These are phyloP conservation scores for Aspergillus ochraceoroseus DNA, from an alignment of 2,329 filamentous ascomycete species.

Conservation along the genomic window DNA sequence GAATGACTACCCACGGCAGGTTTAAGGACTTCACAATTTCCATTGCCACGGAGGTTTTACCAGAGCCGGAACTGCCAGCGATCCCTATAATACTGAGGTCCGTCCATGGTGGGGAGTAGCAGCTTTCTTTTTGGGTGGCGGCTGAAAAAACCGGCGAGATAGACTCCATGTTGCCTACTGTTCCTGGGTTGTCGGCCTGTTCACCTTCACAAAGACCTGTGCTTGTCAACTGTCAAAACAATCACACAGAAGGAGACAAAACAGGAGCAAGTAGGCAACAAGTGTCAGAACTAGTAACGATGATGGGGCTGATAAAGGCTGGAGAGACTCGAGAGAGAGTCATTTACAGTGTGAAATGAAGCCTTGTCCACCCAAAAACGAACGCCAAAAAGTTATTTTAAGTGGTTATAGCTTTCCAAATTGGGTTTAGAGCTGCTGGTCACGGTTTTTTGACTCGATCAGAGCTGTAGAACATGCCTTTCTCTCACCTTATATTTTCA, in stretches of 20 bases:
- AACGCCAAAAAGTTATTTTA: too few relatives aligned
- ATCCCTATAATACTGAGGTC: constrained; percentile 95
- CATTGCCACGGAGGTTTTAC: constrained; percentile 89
- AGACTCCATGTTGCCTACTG: constrained; percentile 33
- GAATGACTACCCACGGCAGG: constrained; percentile 93
- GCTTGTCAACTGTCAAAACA: background rate
- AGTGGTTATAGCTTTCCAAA: too few relatives aligned
- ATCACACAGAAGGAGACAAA: background rate
- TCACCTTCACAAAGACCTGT: background rate
- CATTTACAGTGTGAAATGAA: constrained; percentile 1
- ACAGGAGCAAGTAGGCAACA: constrained; percentile 7
- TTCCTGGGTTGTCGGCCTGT: constrained; percentile 2
- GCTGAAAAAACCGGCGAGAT: constrained; percentile 36
- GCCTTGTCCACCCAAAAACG: too few relatives aligned
- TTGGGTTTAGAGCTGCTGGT: too few relatives aligned
- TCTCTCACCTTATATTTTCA: too few relatives aligned
- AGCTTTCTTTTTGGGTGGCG: constrained; percentile 51
- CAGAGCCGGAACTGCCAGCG: constrained; percentile 88
- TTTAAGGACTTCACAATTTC: constrained; percentile 87
- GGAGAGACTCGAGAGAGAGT: background rate
- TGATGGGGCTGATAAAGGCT: constrained; percentile 3
- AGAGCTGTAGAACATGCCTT: too few relatives aligned
- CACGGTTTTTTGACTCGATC: too few relatives aligned
- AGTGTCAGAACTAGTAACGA: constrained; percentile 5
- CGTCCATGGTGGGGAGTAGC: constrained; percentile 92